Percentiles rank a stretch among this genome's conserved stretches.
Conservation (phyloP, 768 basidiomycete genomes). For the Lepiota subincarnata region DNA sequence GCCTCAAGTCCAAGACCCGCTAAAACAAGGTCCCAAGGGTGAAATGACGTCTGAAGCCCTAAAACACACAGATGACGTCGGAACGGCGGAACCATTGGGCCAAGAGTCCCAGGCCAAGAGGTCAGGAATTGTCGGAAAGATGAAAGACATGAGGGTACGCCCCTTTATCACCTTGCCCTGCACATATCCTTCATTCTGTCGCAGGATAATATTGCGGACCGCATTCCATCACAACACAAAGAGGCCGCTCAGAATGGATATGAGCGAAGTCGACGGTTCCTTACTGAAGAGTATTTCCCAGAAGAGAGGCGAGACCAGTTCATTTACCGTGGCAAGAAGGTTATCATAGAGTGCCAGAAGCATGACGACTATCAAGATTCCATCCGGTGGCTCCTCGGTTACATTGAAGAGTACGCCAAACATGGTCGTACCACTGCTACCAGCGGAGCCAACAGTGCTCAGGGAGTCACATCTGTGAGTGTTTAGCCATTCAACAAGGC, state of each 20-base stretch:
- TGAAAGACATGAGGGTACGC: slow-evolving; percentile 25
- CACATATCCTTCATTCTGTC: slow-evolving; percentile 4
- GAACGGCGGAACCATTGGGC: not conserved
- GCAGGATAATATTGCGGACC: slow-evolving; percentile 35
- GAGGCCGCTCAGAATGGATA: slow-evolving; percentile 48
- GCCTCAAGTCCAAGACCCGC: slow-evolving; percentile 9
- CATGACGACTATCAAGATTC: slow-evolving; percentile 87
- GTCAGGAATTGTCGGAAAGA: slow-evolving; percentile 27
- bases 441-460: slow-evolving; percentile 18
- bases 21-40: slow-evolving; percentile 9
- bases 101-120: slow-evolving; percentile 24
- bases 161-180: slow-evolving; percentile 8
- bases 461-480: slow-evolving; percentile 24
- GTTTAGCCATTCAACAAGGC: too few species aligned
- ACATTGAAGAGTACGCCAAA: slow-evolving; percentile 56
- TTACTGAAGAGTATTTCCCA: slow-evolving; percentile 85
- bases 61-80: slow-evolving; percentile 5
- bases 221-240: slow-evolving; percentile 67
- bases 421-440: slow-evolving; percentile 36
- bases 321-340: slow-evolving; percentile 92
- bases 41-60: slow-evolving; percentile 11
- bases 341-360: slow-evolving; percentile 88
- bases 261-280: slow-evolving; percentile 60
- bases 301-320: slow-evolving; percentile 88
- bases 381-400: slow-evolving; percentile 66